These are phyloP conservation scores for Exophiala bonariae DNA, from an alignment of 2,329 filamentous ascomycete species.

Conservation along the genomic window DNA sequence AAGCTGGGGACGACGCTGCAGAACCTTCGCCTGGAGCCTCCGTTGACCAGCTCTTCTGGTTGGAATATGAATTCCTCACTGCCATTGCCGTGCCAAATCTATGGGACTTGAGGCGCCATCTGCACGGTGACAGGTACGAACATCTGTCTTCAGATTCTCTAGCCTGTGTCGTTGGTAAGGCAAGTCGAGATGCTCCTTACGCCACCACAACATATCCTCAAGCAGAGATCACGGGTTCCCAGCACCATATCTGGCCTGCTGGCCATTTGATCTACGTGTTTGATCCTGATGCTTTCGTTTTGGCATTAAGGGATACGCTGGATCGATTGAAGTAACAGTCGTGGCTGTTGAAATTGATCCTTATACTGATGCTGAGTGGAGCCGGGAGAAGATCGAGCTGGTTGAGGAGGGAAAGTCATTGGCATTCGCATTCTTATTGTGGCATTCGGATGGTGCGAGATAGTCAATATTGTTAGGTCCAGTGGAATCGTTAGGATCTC, in stretches of 20 bases:
- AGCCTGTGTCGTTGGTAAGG: not conserved
- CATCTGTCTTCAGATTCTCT: not conserved
- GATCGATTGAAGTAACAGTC: not conserved
- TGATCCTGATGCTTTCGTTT: not conserved
- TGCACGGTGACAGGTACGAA: not conserved
- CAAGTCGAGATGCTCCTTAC: slow-evolving; percentile 2
- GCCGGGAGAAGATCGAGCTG: too few species aligned
- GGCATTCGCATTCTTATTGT: too few species aligned
- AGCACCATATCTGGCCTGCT: slow-evolving; percentile 4
- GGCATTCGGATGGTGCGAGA: too few species aligned
- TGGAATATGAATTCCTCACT: slow-evolving; percentile 1
- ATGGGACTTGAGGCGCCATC: not conserved
- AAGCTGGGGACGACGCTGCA: not conserved
- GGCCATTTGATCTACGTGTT: slow-evolving; percentile 1
- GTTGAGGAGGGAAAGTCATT: too few species aligned
- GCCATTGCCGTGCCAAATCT: not conserved
- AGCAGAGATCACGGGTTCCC: not conserved
- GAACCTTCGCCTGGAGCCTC: not conserved
- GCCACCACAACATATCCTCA: slow-evolving; percentile 1
- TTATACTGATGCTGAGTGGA: too few species aligned
- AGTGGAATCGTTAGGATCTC: too few species aligned
- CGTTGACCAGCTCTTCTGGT: slow-evolving; percentile 2
- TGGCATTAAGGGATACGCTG: not conserved
- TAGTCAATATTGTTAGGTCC: too few species aligned
- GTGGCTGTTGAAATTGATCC: too few species aligned